Conservation (phyloP, 495 filamentous ascomycete genomes). For the Trichoderma asperelloides region DNA sequence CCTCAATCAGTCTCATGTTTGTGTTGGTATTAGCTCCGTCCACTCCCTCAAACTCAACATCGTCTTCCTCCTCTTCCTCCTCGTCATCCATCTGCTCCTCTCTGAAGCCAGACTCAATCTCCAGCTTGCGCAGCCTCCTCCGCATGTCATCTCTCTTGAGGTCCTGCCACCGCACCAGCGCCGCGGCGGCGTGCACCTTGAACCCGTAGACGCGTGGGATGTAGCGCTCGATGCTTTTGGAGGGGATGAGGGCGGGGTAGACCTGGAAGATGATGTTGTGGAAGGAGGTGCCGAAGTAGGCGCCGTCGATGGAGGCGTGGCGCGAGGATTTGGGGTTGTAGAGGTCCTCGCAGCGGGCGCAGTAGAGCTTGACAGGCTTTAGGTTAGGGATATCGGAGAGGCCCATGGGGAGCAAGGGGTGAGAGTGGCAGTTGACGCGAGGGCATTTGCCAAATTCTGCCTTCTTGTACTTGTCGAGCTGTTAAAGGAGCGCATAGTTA, state of each 20-base stretch:
- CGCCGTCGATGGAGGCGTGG: conserved; percentile 89
- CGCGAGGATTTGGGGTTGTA: conserved; percentile 99
- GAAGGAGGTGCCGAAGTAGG: conserved; percentile 96
- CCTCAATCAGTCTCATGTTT: conserved; percentile 15
- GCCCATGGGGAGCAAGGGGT: conserved; percentile 88
- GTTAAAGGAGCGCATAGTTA: not conserved
- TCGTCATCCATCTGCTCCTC: conserved; percentile 33
- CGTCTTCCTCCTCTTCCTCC: conserved; percentile 35
- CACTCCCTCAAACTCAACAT: conserved; percentile 26
- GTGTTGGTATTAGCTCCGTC: conserved; percentile 21
- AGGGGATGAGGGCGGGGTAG: conserved; percentile 78
- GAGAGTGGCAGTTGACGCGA: conserved; percentile 83
- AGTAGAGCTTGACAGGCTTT: conserved; percentile 93
- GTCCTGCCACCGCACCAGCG: conserved; percentile 87
- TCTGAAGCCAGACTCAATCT: conserved; percentile 52
- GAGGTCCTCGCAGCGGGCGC: conserved; percentile 90
- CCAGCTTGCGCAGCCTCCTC: conserved; percentile 49
- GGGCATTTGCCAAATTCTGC: conserved; percentile 97
- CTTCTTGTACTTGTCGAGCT: conserved; percentile 99
- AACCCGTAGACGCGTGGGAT: conserved; percentile 89
- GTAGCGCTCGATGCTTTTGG: conserved; percentile 78
- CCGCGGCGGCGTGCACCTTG: conserved; percentile 83
- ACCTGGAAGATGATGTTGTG: conserved; percentile 99
- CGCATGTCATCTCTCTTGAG: conserved; percentile 69
- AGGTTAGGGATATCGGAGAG: conserved; percentile 76